Percentiles rank a stretch among this genome's conserved stretches.
These are phyloP conservation scores for Aspergillus hiratsukae DNA, from an alignment of 2,329 filamentous ascomycete species.

Conservation along the genomic window DNA sequence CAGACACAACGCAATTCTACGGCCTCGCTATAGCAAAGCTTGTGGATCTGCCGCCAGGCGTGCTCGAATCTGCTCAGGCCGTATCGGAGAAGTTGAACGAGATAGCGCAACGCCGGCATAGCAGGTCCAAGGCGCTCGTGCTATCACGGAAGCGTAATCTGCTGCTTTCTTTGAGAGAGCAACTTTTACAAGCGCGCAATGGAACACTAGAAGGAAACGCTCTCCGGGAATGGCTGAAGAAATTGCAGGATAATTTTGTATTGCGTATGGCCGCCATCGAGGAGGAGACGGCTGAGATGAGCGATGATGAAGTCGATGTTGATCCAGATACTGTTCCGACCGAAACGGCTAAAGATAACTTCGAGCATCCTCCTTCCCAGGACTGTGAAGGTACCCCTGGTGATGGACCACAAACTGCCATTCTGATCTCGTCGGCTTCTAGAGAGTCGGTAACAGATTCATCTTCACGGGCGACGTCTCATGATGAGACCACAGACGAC, in stretches of 20 bases:
- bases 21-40: constrained; percentile 76
- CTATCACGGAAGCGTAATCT: constrained; percentile 65
- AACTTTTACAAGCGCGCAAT: constrained; percentile 63
- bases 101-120: constrained; percentile 55
- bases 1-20: constrained; percentile 68
- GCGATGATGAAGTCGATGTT: constrained; percentile 13
- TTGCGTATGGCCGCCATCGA: constrained; percentile 65
- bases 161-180: constrained; percentile 67
- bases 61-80: constrained; percentile 64
- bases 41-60: constrained; percentile 63
- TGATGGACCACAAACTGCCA: neutral
- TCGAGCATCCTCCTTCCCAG: neutral
- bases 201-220: constrained; percentile 62
- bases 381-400: neutral
- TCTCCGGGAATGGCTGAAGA: constrained; percentile 60
- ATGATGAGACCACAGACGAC: neutral
- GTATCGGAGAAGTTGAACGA: constrained; percentile 61
- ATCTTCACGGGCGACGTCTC: neutral
- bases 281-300: constrained; percentile 20
- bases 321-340: neutral
- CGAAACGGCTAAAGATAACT: constrained; percentile 1
- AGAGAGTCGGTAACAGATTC: neutral
- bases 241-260: constrained; percentile 71
- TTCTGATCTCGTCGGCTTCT: neutral
- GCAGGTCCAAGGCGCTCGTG: constrained; percentile 54